These are phyloP conservation scores for Triticum monococcum DNA, from an alignment of 176 grass and related monocot genomes.

Conservation along the genomic window DNA sequence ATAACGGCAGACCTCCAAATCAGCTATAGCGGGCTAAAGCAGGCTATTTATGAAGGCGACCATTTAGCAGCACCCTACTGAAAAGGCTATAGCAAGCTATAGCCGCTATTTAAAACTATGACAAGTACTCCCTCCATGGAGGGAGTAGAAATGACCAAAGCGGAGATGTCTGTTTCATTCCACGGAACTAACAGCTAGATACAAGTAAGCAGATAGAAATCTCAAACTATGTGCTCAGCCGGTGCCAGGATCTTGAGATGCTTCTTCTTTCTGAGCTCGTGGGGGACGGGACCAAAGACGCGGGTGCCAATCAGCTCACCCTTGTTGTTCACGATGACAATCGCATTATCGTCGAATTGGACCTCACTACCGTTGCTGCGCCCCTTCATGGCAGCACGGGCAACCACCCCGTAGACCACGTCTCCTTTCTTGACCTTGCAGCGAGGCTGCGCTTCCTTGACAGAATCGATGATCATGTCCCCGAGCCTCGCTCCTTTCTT, in stretches of 20 bases:
- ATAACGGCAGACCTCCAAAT: too few relatives aligned
- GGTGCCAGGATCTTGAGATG: slow-evolving; percentile 89
- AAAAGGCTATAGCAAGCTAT: too few relatives aligned
- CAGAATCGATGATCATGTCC: slow-evolving; percentile 79
- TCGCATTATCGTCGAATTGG: slow-evolving; percentile 81
- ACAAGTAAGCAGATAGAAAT: not conserved
- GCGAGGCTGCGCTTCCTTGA: slow-evolving; percentile 89
- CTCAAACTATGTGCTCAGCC: slow-evolving; percentile 88
- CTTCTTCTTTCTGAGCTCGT: slow-evolving; percentile 90
- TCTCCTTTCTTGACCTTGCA: slow-evolving; percentile 99
- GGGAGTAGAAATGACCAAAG: too few relatives aligned
- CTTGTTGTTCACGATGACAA: slow-evolving; percentile 92
- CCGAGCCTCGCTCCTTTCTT: slow-evolving; percentile 82
- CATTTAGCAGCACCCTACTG: too few relatives aligned
- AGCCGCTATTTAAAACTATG: too few relatives aligned
- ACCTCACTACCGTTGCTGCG: slow-evolving; percentile 81
- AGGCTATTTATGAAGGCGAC: too few relatives aligned
- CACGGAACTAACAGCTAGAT: not conserved
- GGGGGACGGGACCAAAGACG: slow-evolving; percentile 69
- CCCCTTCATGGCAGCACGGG: slow-evolving; percentile 89
- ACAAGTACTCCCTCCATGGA: too few relatives aligned
- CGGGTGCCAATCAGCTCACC: slow-evolving; percentile 87
- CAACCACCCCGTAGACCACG: slow-evolving; percentile 88
- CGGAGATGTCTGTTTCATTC: not conserved
- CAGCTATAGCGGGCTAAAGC: too few relatives aligned